Percentiles rank a stretch among this genome's conserved stretches.
Evolutionary conservation across 257 asterid species (phyloP).

Genomic region (Ehretia macrophylla): DNA sequence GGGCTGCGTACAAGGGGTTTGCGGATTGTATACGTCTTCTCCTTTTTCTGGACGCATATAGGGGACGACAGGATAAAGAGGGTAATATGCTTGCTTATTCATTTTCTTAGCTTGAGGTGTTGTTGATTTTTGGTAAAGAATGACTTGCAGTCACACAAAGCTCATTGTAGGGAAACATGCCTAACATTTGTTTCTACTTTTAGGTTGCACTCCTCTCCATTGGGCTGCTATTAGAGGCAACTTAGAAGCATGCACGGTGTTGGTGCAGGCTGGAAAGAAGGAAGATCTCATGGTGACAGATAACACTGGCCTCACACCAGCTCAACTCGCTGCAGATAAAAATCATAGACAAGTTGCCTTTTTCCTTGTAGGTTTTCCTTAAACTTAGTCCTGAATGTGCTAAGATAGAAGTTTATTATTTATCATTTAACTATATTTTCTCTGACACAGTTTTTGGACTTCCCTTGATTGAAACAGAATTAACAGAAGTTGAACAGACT

Average conservation of each 20-base stretch:
- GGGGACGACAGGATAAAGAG: conserved; percentile 94
- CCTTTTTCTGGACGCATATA: conserved; percentile 81
- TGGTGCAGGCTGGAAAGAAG: conserved; percentile 96
- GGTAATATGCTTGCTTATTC: conserved; percentile 36
- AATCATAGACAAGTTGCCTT: conserved; percentile 96
- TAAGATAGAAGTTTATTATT: background rate
- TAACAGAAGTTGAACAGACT: no score
- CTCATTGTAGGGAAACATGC: background rate
- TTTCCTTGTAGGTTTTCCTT: conserved; percentile 86
- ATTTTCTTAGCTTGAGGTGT: background rate
- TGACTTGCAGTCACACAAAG: background rate
- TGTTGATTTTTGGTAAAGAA: background rate
- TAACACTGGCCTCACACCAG: conserved; percentile 93
- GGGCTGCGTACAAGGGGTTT: conserved; percentile 99
- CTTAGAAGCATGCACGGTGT: conserved; percentile 96
- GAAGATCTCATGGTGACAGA: conserved; percentile 86
- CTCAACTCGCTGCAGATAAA: conserved; percentile 94
- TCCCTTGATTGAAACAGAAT: no score
- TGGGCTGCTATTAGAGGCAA: conserved; percentile 99
- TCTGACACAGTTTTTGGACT: background rate
- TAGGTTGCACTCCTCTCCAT: conserved; percentile 97
- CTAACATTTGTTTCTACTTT: conserved; percentile 7
- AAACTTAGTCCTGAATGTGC: conserved; percentile 4
- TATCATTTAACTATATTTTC: background rate
- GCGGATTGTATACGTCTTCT: conserved; percentile 94